These are phyloP conservation scores for Nakazawaea laoshanensis DNA, from an alignment of 805 yeast species.

Conservation along the genomic window DNA sequence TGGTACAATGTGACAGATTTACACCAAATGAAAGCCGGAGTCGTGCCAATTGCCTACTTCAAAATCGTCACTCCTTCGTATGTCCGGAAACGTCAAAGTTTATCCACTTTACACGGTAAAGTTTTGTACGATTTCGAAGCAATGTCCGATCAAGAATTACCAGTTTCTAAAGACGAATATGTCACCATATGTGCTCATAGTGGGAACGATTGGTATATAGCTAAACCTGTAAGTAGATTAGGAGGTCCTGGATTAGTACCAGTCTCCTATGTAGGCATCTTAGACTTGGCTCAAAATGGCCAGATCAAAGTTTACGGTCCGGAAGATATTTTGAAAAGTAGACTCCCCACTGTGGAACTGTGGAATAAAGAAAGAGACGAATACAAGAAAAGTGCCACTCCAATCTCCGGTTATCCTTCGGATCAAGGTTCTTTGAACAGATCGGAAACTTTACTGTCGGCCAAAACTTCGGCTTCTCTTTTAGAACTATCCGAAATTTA, in stretches of 20 bases:
- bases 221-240: constrained; percentile 87
- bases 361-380: constrained; percentile 90
- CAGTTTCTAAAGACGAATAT: constrained; percentile 78
- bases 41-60: constrained; percentile 82
- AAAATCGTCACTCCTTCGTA: constrained; percentile 62
- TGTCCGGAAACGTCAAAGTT: constrained; percentile 13
- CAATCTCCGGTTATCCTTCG: constrained; percentile 1
- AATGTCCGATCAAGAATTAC: constrained; percentile 75
- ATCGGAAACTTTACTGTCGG: constrained; percentile 6
- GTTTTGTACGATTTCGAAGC: constrained; percentile 84
- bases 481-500: constrained; percentile 2
- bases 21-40: constrained; percentile 59
- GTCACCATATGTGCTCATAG: constrained; percentile 94
- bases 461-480: constrained; percentile 4
- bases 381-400: constrained; percentile 43
- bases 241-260: constrained; percentile 99
- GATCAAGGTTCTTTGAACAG: constrained; percentile 9
- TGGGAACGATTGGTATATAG: constrained; percentile 95
- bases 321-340: constrained; percentile 55
- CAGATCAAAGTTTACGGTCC: constrained; percentile 40
- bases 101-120: constrained; percentile 58
- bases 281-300: constrained; percentile 63
- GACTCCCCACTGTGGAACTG: constrained; percentile 86
- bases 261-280: constrained; percentile 76
- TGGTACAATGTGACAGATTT: constrained; percentile 93